Conservation (phyloP, 2,329 filamentous ascomycete genomes). For the Lachnellula arida region DNA sequence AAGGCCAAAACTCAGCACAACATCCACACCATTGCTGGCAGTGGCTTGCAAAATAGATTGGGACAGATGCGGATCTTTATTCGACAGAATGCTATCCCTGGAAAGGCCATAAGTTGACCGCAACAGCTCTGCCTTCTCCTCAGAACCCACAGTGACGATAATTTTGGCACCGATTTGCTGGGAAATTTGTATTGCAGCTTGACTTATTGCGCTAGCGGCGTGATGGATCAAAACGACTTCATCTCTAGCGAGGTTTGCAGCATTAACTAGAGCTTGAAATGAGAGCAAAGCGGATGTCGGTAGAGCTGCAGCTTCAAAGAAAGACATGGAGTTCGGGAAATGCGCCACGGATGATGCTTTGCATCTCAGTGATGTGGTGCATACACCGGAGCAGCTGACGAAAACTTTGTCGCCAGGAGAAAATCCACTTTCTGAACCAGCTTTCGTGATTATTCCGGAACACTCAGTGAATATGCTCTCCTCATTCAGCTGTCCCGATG, state of each 20-base stretch:
- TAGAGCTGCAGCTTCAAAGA: conserved; percentile 20
- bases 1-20: conserved; percentile 27
- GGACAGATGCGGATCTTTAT: neutral
- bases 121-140: conserved; percentile 30
- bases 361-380: no score
- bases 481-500: neutral
- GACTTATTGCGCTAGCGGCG: conserved; percentile 31
- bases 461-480: no score
- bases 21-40: conserved; percentile 23
- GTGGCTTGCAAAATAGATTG: no score
- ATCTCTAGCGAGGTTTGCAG: conserved; percentile 11
- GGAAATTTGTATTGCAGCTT: conserved; percentile 30
- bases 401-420: no score
- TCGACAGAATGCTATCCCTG: conserved; percentile 32
- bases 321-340: conserved; percentile 14
- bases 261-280: conserved; percentile 14
- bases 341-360: no score
- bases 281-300: conserved; percentile 18
- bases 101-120: conserved; percentile 32
- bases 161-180: conserved; percentile 23
- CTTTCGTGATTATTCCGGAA: no score
- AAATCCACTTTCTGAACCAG: no score
- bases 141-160: conserved; percentile 29
- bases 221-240: conserved; percentile 33
- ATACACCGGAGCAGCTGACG: no score